Evolutionary conservation across 2,329 filamentous ascomycete species (phyloP).

Genomic region (Colletotrichum sp.): DNA sequence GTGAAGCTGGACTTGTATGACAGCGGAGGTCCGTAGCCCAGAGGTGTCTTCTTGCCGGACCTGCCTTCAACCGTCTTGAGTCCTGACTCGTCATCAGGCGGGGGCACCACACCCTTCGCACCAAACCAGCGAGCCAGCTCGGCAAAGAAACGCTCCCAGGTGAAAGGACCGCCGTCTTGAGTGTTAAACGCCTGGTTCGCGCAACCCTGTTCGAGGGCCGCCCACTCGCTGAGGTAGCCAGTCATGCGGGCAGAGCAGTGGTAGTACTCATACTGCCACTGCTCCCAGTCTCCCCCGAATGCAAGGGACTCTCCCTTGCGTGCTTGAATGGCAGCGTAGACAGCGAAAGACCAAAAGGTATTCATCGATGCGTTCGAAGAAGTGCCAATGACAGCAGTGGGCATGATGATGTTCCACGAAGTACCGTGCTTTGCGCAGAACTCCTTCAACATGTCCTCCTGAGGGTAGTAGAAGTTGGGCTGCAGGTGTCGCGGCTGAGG

Average conservation of each 20-base stretch:
- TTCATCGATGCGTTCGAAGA: not conserved
- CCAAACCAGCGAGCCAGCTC: constrained; percentile 1
- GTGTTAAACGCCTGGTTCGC: constrained; percentile 1
- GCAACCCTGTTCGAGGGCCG: not conserved
- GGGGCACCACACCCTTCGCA: not conserved
- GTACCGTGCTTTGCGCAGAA: not conserved
- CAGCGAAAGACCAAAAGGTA: not conserved
- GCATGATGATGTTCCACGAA: not conserved
- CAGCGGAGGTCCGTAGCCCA: not conserved
- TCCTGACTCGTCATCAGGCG: not conserved
- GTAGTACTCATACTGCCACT: not conserved
- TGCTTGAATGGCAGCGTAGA: not conserved
- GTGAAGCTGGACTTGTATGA: not conserved
- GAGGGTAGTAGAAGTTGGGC: constrained; percentile 11
- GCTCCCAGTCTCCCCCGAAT: not conserved
- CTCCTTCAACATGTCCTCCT: not conserved
- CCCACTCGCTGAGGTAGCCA: not conserved
- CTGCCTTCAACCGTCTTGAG: not conserved
- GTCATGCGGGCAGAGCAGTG: not conserved
- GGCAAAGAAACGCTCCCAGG: not conserved
- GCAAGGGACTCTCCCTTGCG: not conserved
- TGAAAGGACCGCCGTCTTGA: not conserved
- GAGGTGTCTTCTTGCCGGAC: not conserved
- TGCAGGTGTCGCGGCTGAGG: not conserved
- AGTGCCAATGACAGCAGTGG: not conserved